A percentile compares a stretch with the other conserved stretches of the same genome.
Evolutionary conservation across 2,329 filamentous ascomycete genomes (phyloP).

Genomic region (Setomelanomma holmii): DNA sequence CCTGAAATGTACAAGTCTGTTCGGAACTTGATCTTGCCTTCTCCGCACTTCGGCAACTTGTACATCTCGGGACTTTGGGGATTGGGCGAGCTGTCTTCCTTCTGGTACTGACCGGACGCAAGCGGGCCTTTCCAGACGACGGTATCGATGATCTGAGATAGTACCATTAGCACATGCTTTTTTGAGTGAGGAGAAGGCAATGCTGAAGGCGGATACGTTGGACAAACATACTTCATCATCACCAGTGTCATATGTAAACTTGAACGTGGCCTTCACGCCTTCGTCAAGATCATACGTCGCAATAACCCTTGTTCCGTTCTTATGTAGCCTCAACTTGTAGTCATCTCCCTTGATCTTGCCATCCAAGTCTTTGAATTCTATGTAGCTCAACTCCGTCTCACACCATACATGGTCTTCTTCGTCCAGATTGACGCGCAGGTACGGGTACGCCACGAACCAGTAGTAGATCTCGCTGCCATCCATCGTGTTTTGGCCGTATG

Average conservation of each 20-base stretch:
- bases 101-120: conserved; percentile 7
- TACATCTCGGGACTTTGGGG: conserved; percentile 8
- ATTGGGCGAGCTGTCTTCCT: conserved; percentile 8
- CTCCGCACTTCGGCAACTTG: conserved; percentile 16
- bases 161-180: background rate
- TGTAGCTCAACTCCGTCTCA: conserved; percentile 24
- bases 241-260: conserved; percentile 19
- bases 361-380: conserved; percentile 8
- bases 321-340: conserved; percentile 25
- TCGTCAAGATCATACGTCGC: conserved; percentile 21
- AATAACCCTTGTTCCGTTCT: conserved; percentile 24
- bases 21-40: conserved; percentile 16
- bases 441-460: conserved; percentile 26
- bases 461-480: conserved; percentile 31
- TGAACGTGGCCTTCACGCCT: conserved; percentile 18
- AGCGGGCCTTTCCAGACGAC: conserved; percentile 13
- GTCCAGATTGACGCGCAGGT: conserved; percentile 13
- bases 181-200: too few relatives aligned
- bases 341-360: conserved; percentile 3
- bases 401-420: conserved; percentile 22
- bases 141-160: conserved; percentile 12
- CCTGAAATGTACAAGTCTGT: conserved; percentile 19
- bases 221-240: conserved; percentile 14
- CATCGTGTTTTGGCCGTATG: conserved; percentile 22
- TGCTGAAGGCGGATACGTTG: too few relatives aligned